These are phyloP conservation scores for Agastache rugosa DNA, from an alignment of 257 asterid species.

Conservation along the genomic window DNA sequence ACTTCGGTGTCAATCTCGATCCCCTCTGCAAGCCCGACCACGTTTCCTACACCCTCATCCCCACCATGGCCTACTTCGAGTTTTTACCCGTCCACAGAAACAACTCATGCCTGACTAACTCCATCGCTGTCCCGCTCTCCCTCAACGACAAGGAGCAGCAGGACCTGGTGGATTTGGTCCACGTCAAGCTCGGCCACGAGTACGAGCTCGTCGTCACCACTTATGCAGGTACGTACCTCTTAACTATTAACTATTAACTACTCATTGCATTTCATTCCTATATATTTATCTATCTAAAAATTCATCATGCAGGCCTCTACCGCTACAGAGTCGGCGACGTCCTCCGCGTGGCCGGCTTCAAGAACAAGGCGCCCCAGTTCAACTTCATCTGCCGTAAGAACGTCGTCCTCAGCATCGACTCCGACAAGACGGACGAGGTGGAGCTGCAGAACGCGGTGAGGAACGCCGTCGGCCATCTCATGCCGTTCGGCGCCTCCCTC, in stretches of 20 bases:
- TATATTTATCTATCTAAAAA: too few species aligned
- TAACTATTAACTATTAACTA: too few species aligned
- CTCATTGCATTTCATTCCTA: too few species aligned
- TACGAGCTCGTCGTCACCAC: slow-evolving; percentile 96
- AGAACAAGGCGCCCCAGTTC: slow-evolving; percentile 93
- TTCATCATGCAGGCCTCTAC: slow-evolving; percentile 60
- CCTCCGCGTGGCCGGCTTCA: slow-evolving; percentile 88
- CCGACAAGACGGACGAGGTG: slow-evolving; percentile 92
- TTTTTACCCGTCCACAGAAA: slow-evolving; percentile 68
- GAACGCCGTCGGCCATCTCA: slow-evolving; percentile 62
- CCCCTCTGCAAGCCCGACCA: slow-evolving; percentile 84
- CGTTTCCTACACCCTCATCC: slow-evolving; percentile 84
- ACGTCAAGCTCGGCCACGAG: slow-evolving; percentile 79
- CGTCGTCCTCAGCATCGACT: slow-evolving; percentile 83
- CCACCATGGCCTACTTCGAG: slow-evolving; percentile 83
- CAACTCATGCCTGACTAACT: slow-evolving; percentile 43
- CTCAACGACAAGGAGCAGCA: slow-evolving; percentile 67
- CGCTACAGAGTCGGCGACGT: slow-evolving; percentile 91
- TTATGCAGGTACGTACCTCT: slow-evolving; percentile 61
- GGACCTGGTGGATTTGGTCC: slow-evolving; percentile 71
- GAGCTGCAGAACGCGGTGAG: slow-evolving; percentile 87
- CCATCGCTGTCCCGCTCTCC: slow-evolving; percentile 53
- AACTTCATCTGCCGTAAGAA: slow-evolving; percentile 87
- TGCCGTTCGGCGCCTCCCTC: slow-evolving; percentile 67
- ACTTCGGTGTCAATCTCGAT: slow-evolving; percentile 85